Percentiles rank a stretch among this genome's conserved stretches.
phyloP scores from a whole-genome alignment of 768 basidiomycete genomes.

The Pulveroboletus frians region DNA sequence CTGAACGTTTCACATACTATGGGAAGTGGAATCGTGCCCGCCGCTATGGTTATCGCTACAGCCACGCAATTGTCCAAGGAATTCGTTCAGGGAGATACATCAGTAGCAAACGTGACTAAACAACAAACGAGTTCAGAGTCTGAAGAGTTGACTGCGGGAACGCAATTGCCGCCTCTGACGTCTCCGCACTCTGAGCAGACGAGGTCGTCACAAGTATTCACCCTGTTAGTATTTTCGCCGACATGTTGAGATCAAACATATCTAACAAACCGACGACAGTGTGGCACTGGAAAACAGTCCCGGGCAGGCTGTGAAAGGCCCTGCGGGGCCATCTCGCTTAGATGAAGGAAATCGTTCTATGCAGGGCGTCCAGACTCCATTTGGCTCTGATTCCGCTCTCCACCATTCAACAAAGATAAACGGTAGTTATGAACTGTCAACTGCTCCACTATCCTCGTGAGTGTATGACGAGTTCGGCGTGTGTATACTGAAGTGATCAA shows the following conservation, averaged over 20 bases:
- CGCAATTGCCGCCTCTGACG: neutral
- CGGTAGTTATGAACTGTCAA: neutral
- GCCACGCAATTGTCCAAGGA: neutral
- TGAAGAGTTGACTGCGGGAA: too few species aligned
- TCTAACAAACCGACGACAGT: neutral
- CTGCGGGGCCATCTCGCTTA: neutral
- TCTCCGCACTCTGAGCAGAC: neutral
- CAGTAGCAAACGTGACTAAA: neutral
- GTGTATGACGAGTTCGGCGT: neutral
- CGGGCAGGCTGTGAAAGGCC: neutral
- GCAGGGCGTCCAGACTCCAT: neutral
- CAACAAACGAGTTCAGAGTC: too few species aligned
- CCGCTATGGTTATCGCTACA: neutral
- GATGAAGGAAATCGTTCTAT: neutral
- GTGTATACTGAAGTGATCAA: neutral
- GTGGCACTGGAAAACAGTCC: neutral
- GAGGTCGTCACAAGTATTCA: neutral
- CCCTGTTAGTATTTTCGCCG: neutral
- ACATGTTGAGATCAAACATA: too few species aligned
- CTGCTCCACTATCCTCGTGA: neutral
- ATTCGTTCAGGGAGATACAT: neutral
- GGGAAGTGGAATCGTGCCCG: neutral
- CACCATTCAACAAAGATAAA: too few species aligned
- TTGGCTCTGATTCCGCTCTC: neutral
- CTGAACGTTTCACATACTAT: neutral